These are phyloP conservation scores for Metschnikowia anglica DNA, from an alignment of 805 yeast species.

Conservation along the genomic window DNA sequence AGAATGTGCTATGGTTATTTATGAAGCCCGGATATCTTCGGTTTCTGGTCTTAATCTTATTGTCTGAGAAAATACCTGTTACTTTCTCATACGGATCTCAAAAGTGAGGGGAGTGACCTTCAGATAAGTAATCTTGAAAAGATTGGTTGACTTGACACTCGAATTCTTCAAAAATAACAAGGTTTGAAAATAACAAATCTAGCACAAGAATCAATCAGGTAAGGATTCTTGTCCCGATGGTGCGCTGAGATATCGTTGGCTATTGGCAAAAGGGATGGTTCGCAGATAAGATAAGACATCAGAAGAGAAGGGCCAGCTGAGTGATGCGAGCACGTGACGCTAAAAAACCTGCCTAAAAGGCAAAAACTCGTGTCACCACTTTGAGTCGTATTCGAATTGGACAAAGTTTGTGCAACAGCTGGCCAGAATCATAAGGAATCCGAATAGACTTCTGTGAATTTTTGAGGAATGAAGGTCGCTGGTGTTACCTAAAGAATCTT, in stretches of 20 bases:
- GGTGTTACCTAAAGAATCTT: no score
- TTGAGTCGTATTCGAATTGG: no score
- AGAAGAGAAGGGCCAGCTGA: constrained; percentile 4
- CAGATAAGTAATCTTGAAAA: not conserved
- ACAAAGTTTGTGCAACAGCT: no score
- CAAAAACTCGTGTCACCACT: no score
- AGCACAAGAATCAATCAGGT: not conserved
- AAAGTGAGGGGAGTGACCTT: not conserved
- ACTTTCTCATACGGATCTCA: not conserved
- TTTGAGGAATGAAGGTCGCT: no score
- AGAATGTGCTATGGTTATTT: no score
- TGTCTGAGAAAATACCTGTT: not conserved
- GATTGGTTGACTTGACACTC: not conserved
- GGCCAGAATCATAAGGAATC: no score
- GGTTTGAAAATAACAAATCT: not conserved
- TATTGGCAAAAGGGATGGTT: constrained; percentile 1
- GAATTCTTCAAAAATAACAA: not conserved
- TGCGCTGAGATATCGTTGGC: not conserved
- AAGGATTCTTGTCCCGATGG: not conserved
- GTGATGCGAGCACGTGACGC: constrained; percentile 5
- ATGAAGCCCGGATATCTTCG: no score
- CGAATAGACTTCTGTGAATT: no score
- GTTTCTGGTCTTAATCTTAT: not conserved
- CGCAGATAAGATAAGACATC: constrained; percentile 16
- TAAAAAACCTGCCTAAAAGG: no score